These are phyloP conservation scores for Entrophospora sp. DNA, from an alignment of 192 early-diverging fungal genomes.

Conservation along the genomic window DNA sequence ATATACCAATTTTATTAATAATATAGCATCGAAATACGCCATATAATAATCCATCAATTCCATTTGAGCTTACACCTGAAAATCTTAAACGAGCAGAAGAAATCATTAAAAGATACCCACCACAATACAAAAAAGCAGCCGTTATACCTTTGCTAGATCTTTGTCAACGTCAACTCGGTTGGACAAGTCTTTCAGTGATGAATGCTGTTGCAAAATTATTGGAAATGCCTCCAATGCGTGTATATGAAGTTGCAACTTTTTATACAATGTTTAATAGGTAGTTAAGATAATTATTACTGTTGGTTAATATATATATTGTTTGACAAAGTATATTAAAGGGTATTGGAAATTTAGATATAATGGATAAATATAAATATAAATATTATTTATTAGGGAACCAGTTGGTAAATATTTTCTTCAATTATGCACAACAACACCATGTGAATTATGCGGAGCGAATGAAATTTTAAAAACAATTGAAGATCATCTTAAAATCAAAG, in stretches of 20 bases:
- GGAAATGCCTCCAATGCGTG: slow-evolving; percentile 96
- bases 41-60: slow-evolving; percentile 72
- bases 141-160: slow-evolving; percentile 92
- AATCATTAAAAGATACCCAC: slow-evolving; percentile 89
- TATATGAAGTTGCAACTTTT: slow-evolving; percentile 99
- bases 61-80: slow-evolving; percentile 79
- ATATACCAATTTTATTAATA: not conserved
- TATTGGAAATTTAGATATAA: not conserved
- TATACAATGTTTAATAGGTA: slow-evolving; percentile 99
- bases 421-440: slow-evolving; percentile 97
- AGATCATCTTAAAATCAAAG: slow-evolving; percentile 82
- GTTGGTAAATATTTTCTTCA: slow-evolving; percentile 99
- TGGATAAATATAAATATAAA: no score
- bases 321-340: not conserved
- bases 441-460: slow-evolving; percentile 89
- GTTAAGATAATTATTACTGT: not conserved
- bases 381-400: slow-evolving; percentile 60
- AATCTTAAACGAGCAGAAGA: slow-evolving; percentile 71
- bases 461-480: slow-evolving; percentile 84
- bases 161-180: slow-evolving; percentile 92
- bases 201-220: slow-evolving; percentile 90
- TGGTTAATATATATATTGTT: not conserved
- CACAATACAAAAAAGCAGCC: slow-evolving; percentile 97
- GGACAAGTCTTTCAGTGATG: slow-evolving; percentile 92
- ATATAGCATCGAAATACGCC: slow-evolving; percentile 47